A percentile compares a stretch with the other conserved stretches of the same genome.
Conservation (phyloP, 441 rosid species). For the Melastoma candidum region DNA sequence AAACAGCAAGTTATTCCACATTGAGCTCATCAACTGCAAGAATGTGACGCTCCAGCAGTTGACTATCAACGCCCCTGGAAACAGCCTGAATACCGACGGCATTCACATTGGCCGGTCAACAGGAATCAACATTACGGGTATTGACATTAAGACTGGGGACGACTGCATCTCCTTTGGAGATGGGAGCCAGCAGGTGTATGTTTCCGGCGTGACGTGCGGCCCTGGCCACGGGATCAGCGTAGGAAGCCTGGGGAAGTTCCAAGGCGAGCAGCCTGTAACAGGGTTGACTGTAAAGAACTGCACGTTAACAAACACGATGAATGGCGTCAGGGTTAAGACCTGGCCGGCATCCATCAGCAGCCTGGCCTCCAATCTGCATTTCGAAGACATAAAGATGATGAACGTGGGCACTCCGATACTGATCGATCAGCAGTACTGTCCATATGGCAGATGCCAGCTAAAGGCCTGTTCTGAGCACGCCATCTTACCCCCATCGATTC, state of each 20-base stretch:
- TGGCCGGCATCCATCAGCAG: background rate
- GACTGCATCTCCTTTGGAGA: constrained; percentile 29
- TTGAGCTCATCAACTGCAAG: constrained; percentile 17
- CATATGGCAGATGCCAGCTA: background rate
- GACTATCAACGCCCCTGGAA: constrained; percentile 14
- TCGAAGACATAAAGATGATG: constrained; percentile 6
- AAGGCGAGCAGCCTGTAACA: too few relatives aligned
- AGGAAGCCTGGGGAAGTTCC: too few relatives aligned
- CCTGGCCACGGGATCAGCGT: too few relatives aligned
- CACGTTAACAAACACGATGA: constrained; percentile 22
- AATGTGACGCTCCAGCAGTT: constrained; percentile 23
- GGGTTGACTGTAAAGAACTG: constrained; percentile 11
- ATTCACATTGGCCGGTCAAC: constrained; percentile 1
- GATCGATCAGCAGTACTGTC: constrained; percentile 34
- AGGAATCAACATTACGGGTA: too few relatives aligned
- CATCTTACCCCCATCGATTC: too few relatives aligned
- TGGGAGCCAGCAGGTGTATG: too few relatives aligned
- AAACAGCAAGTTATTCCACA: constrained; percentile 6
- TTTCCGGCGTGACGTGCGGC: too few relatives aligned
- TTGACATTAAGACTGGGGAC: constrained; percentile 23
- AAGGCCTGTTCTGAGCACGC: too few relatives aligned
- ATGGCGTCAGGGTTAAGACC: constrained; percentile 42
- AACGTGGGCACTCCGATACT: constrained; percentile 1
- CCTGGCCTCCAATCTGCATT: background rate
- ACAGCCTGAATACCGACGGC: too few relatives aligned